phyloP scores from a whole-genome alignment of 768 basidiomycete genomes.

The Tricholoma matsutake region DNA sequence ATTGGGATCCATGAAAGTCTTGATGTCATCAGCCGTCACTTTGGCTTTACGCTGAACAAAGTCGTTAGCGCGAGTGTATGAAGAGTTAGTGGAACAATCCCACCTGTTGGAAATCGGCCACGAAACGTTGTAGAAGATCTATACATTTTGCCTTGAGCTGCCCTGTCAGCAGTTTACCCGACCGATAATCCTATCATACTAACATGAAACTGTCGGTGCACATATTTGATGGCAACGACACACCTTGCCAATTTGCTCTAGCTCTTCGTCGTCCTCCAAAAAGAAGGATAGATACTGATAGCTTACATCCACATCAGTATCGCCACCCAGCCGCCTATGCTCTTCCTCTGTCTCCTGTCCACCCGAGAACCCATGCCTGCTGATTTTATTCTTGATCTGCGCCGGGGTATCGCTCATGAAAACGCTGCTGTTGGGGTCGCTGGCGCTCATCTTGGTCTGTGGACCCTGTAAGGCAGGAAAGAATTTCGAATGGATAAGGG shows the following conservation, averaged over 20 bases:
- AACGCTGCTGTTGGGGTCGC: conserved; percentile 88
- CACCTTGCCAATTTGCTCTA: conserved; percentile 74
- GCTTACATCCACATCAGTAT: conserved; percentile 92
- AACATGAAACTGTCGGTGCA: neutral
- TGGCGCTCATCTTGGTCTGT: conserved; percentile 99
- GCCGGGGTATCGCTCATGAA: conserved; percentile 92
- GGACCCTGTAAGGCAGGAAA: conserved; percentile 98
- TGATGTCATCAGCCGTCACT: conserved; percentile 74
- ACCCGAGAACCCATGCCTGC: conserved; percentile 93
- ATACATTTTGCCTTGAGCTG: conserved; percentile 92
- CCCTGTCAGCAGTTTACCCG: conserved; percentile 83
- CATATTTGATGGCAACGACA: conserved; percentile 16
- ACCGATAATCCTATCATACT: conserved; percentile 76
- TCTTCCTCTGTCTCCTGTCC: conserved; percentile 96
- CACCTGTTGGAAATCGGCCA: conserved; percentile 81
- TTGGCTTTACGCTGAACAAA: conserved; percentile 64
- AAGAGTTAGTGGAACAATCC: neutral
- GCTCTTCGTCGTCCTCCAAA: conserved; percentile 90
- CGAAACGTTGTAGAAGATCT: conserved; percentile 73
- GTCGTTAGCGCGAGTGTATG: conserved; percentile 7
- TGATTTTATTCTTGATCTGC: conserved; percentile 98
- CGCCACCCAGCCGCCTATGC: conserved; percentile 81
- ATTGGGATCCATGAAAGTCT: conserved; percentile 74
- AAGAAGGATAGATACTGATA: conserved; percentile 97
- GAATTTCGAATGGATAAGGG: conserved; percentile 92